Evolutionary conservation across 805 yeast genomes (phyloP).

Genomic region (Candida piceae): DNA sequence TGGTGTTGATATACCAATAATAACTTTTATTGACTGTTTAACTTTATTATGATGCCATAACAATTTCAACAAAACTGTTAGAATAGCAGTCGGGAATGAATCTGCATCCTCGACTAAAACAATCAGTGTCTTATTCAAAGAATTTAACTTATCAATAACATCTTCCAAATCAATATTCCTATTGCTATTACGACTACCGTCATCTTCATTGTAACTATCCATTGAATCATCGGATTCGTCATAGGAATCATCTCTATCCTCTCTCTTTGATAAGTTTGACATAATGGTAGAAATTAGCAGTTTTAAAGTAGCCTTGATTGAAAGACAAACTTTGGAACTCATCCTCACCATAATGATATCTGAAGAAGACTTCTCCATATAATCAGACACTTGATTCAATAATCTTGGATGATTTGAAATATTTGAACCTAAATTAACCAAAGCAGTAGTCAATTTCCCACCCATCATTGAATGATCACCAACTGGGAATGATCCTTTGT

Average conservation of each 20-base stretch:
- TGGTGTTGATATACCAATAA: conserved; percentile 33
- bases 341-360: conserved; percentile 26
- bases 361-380: conserved; percentile 9
- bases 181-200: conserved; percentile 3
- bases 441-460: conserved; percentile 29
- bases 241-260: conserved; percentile 3
- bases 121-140: conserved; percentile 13
- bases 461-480: conserved; percentile 1
- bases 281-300: conserved; percentile 27
- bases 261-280: conserved; percentile 2
- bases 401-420: conserved; percentile 36
- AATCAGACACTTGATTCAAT: conserved; percentile 23
- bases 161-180: conserved; percentile 23
- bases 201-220: too few species aligned
- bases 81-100: conserved; percentile 24
- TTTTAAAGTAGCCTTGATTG: conserved; percentile 32
- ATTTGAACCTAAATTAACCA: conserved; percentile 39
- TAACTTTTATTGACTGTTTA: conserved; percentile 15
- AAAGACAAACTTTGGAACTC: conserved; percentile 34
- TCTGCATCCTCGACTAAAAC: conserved; percentile 34
- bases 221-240: conserved; percentile 8
- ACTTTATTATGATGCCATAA: conserved; percentile 20
- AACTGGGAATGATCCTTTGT: too few species aligned
- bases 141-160: conserved; percentile 14
- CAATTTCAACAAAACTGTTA: conserved; percentile 21